A percentile compares a stretch with the other conserved stretches of the same genome.
phyloP scores from a whole-genome alignment of 768 basidiomycete genomes.

The Calocera cornea region DNA sequence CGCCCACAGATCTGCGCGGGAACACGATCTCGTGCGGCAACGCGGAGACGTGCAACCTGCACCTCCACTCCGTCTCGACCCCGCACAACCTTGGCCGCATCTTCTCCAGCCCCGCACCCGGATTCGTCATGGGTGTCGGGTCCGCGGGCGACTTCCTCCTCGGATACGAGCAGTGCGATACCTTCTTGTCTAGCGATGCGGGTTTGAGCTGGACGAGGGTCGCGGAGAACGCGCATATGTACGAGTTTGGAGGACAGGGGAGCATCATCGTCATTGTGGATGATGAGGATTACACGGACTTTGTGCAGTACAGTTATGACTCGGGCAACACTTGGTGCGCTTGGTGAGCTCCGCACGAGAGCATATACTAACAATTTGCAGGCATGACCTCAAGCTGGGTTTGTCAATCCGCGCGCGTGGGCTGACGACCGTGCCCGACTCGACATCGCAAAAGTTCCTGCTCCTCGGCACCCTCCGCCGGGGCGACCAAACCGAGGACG shows the following conservation, averaged over 20 bases:
- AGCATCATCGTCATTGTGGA: slow-evolving; percentile 67
- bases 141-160: slow-evolving; percentile 56
- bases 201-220: slow-evolving; percentile 80
- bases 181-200: slow-evolving; percentile 83
- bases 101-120: slow-evolving; percentile 90
- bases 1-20: slow-evolving; percentile 38
- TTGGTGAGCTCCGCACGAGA: neutral
- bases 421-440: slow-evolving; percentile 84
- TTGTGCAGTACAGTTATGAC: slow-evolving; percentile 66
- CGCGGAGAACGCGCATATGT: slow-evolving; percentile 65
- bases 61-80: slow-evolving; percentile 82
- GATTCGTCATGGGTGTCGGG: slow-evolving; percentile 93
- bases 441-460: slow-evolving; percentile 92
- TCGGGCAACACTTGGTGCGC: slow-evolving; percentile 70
- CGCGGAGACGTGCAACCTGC: slow-evolving; percentile 59
- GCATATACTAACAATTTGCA: slow-evolving; percentile 21
- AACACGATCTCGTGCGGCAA: slow-evolving; percentile 50
- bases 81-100: slow-evolving; percentile 90
- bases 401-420: slow-evolving; percentile 56
- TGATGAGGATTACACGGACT: slow-evolving; percentile 65
- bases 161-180: slow-evolving; percentile 77
- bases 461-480: slow-evolving; percentile 66
- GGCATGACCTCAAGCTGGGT: slow-evolving; percentile 59
- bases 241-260: slow-evolving; percentile 89
- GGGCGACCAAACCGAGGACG: slow-evolving; percentile 39